Conservation (phyloP, 805 yeast species). For the Wickerhamiella nectarea region DNA sequence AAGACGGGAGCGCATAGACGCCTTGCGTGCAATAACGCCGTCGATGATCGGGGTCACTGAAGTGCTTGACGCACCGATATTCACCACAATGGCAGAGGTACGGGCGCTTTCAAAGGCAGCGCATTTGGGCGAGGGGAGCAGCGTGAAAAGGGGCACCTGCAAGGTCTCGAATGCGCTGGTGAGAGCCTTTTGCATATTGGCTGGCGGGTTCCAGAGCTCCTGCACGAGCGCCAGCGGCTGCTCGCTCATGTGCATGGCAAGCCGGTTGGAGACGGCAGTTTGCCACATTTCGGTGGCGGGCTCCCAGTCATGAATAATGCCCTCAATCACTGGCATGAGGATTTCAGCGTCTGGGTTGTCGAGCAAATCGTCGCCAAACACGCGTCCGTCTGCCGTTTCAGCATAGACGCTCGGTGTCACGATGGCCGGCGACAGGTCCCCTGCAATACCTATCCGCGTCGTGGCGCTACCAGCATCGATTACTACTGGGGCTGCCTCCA, state of each 20-base stretch:
- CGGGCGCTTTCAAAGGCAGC: constrained; percentile 79
- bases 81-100: constrained; percentile 75
- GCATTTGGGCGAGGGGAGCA: constrained; percentile 71
- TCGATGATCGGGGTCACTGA: constrained; percentile 42
- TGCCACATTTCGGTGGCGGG: constrained; percentile 60
- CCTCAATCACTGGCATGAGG: constrained; percentile 20
- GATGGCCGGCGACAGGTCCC: constrained; percentile 72
- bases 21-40: constrained; percentile 24
- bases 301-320: constrained; percentile 56
- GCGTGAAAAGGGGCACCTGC: constrained; percentile 66
- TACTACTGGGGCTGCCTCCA: constrained; percentile 81
- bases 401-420: constrained; percentile 63
- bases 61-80: constrained; percentile 64
- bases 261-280: constrained; percentile 38
- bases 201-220: constrained; percentile 68
- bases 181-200: constrained; percentile 52
- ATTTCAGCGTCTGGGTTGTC: constrained; percentile 16
- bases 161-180: constrained; percentile 58
- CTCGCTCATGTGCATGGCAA: constrained; percentile 44
- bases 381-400: constrained; percentile 16
- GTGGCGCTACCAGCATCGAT: constrained; percentile 78
- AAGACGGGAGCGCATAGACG: constrained; percentile 50
- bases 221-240: constrained; percentile 78
- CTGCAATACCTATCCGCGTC: constrained; percentile 82
- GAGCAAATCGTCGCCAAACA: constrained; percentile 18